phyloP scores from a whole-genome alignment of 768 basidiomycete genomes.

The Pulveroboletus sp. region DNA sequence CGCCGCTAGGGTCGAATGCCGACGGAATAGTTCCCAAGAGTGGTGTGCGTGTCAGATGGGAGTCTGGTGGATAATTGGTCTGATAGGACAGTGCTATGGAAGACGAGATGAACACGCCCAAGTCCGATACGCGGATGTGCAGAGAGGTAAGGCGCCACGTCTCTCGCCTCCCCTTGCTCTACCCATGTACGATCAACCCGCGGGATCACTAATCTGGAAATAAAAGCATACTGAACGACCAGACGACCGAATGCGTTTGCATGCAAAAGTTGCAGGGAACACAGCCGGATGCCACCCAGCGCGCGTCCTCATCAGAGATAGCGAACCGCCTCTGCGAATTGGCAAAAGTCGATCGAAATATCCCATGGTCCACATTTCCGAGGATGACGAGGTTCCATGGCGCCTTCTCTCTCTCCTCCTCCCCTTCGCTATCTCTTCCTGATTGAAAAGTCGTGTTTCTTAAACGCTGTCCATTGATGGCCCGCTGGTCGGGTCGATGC shows the following conservation, averaged over 20 bases:
- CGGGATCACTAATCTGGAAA: background rate
- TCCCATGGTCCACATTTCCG: slow-evolving; percentile 19
- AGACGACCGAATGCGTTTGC: background rate
- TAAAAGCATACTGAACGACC: background rate
- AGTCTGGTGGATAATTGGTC: background rate
- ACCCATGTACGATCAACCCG: background rate
- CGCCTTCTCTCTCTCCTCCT: background rate
- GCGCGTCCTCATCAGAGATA: background rate
- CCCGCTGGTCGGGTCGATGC: background rate
- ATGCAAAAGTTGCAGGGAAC: background rate
- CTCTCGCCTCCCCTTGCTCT: background rate
- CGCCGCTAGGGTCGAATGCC: slow-evolving; percentile 6
- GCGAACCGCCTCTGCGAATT: background rate
- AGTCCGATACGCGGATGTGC: slow-evolving; percentile 8
- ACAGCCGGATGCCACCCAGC: background rate
- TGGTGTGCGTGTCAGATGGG: no score
- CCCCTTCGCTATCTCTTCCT: no score
- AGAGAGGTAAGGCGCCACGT: background rate
- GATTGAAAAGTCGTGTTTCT: background rate
- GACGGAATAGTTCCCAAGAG: background rate
- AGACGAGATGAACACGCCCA: slow-evolving; percentile 5
- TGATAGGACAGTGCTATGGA: slow-evolving; percentile 8
- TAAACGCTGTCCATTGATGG: background rate
- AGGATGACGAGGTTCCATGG: slow-evolving; percentile 12
- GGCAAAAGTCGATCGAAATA: slow-evolving; percentile 8